Base-by-base conservation (phyloP, 75 land plant species). In the Azolla pinnata region DNA sequence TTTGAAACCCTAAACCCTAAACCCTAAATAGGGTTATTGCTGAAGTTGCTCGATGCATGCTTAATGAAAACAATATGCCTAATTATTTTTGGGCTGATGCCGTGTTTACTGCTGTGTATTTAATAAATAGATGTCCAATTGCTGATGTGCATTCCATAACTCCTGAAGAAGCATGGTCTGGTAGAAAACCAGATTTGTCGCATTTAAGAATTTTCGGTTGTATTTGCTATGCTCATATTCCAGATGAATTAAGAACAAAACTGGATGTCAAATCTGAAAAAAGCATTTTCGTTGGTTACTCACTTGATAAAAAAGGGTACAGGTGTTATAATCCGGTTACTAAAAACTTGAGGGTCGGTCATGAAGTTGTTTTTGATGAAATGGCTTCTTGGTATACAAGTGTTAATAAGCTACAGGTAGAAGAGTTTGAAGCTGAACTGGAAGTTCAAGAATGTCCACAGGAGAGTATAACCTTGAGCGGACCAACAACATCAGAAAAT, bases 141-240 rank as follows among this genome's bases (percentile, higher is more conserved):
- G n/a, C n/a, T n/a, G n/a, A n/a, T n/a, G n/a, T n/a, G n/a, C n/a
- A n/a, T n/a, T n/a, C n/a, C n/a, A n/a, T 53, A 35, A 50, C 30
- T 1, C 64, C 33, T 38, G 14, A 54, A 60, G 54, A 76, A 71
- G 66, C 67, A 0, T 77, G 60, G 67, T 47, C 29, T 24, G 47
- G 65, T 0, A 20, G 26, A 4, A 72, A 72, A 26, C 68, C 80
- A 17, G 23, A 10, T 21, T 17, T 78, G 0, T 33, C 28, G 2
- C 63, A 66, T 28, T 33, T 74, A 16, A 35, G 60, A 21, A 30
- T 64, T 5, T 75, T 59, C 44, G 72, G 72, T 19, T 68, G 67
- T 33, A 16, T 59, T 0, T 26, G 66, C 17, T 44, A 75, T 54
- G 72, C 46, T 0, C 57, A 66, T 40, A 46, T 54, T 0, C 60